Conservation (phyloP, 2,329 filamentous ascomycete species). For the Ophiocordyceps australis region DNA sequence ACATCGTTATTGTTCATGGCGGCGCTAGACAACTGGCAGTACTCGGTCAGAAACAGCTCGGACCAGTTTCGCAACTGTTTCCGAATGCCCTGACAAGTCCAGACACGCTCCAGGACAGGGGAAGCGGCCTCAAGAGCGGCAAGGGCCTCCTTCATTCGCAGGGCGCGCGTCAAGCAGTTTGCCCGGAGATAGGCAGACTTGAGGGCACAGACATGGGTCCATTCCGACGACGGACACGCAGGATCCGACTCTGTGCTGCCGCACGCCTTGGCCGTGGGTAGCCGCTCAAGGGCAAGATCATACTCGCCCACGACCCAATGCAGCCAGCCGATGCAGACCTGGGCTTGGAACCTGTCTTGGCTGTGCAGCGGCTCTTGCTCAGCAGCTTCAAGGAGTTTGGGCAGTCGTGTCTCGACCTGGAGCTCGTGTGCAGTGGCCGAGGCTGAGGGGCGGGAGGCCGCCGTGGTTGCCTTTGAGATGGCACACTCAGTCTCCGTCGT, state of each 20-base stretch:
- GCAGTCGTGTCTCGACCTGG: constrained; percentile 24
- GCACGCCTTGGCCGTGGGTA: constrained; percentile 46
- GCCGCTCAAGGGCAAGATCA: constrained; percentile 33
- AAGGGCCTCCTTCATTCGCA: constrained; percentile 38
- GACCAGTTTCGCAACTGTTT: constrained; percentile 61
- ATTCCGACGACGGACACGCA: constrained; percentile 42
- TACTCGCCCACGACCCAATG: constrained; percentile 64
- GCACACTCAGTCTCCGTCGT: constrained; percentile 52
- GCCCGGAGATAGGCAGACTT: constrained; percentile 67
- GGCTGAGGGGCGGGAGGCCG: constrained; percentile 21
- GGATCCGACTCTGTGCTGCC: constrained; percentile 32
- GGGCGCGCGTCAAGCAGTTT: constrained; percentile 33
- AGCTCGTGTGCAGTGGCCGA: constrained; percentile 22
- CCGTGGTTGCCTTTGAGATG: constrained; percentile 33
- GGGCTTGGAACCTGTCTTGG: constrained; percentile 58
- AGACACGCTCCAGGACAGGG: constrained; percentile 38
- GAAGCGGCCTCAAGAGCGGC: constrained; percentile 48
- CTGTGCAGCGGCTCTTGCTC: constrained; percentile 33
- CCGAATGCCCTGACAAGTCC: constrained; percentile 29
- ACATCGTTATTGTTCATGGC: constrained; percentile 32
- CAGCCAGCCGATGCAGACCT: constrained; percentile 69
- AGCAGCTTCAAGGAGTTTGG: constrained; percentile 35
- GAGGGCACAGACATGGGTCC: constrained; percentile 67
- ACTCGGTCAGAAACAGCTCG: constrained; percentile 58
- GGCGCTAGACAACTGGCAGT: constrained; percentile 50